Evolutionary conservation across 768 basidiomycete species (phyloP), one percentile per base, ranked within the genome.

Genomic region (Lentinula sp.): DNA sequence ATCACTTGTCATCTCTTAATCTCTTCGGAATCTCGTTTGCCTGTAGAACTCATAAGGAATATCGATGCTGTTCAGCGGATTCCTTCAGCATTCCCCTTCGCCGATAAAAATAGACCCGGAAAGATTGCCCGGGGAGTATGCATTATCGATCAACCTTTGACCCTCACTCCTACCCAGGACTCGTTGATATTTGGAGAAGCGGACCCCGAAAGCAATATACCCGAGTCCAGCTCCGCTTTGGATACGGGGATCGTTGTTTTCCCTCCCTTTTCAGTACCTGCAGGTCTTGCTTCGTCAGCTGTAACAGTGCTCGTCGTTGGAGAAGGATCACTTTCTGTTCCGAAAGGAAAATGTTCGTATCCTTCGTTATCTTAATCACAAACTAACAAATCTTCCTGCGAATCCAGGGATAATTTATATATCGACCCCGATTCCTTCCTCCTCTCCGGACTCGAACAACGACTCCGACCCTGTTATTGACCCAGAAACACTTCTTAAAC

Each of bases 191-290:
- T n/a, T 4, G 65, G 63, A 1, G 64, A 62, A 37, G 20, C 9
- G 18, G 42, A 32, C 7, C 9, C 2, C 6, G 32, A 53, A 16
- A 10, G 1, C 23, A 20, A 43, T 32, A 39, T 53, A 10, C n/a
- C 63, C 39, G 65, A 68, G 32, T 68, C 41, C 13, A n/a, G 23
- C 15, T 15, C 52, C 20, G 66, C 13, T 59, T 57, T 65, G 45
- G 92, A 94, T 68, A 87, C 89, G 15, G 82, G 79, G 2, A 70
- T 93, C 13, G 69, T 94, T 5, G 79, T 93, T 4, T 92, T 93
- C 64, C 90, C 93, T 0, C 93, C 93, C 1, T 76, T 74, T 1
- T 81, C 85, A 0, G 67, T 90, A 7, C 57, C 70, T 1, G 70
- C 63, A 43, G 82, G 77, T 32, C 85, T 85, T 20, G 75, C 78